phyloP scores from a whole-genome alignment of 129 eudicot genomes.

The Saposhnikovia divaricata region DNA sequence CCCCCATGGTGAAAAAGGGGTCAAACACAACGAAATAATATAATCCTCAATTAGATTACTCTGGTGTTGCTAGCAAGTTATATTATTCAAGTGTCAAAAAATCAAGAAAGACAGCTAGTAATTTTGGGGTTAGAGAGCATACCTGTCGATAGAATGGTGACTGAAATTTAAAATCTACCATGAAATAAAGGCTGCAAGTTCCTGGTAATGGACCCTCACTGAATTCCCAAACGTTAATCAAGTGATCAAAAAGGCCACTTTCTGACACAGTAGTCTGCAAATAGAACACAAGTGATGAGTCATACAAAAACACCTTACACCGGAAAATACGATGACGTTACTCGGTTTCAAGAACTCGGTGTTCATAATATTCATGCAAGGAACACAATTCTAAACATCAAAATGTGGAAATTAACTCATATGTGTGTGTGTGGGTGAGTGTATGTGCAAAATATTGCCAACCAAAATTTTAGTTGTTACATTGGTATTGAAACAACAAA shows the following conservation, averaged over 20 bases:
- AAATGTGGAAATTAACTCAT: neutral
- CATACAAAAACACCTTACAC: neutral
- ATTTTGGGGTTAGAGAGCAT: neutral
- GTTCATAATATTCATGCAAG: neutral
- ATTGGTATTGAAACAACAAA: too few species aligned
- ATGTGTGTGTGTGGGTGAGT: too few species aligned
- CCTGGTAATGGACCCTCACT: conserved; percentile 79
- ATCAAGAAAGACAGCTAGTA: neutral
- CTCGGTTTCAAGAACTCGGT: neutral
- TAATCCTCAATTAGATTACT: neutral
- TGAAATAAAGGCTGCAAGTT: conserved; percentile 64
- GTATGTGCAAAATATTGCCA: too few species aligned
- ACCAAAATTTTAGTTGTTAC: too few species aligned
- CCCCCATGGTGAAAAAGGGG: neutral
- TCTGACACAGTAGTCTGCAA: conserved; percentile 70
- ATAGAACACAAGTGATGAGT: conserved; percentile 12
- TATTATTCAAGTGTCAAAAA: neutral
- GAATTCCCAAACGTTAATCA: conserved; percentile 87
- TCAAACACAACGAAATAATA: neutral
- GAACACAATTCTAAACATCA: neutral
- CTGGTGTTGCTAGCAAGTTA: neutral
- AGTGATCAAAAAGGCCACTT: conserved; percentile 72
- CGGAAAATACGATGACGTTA: neutral
- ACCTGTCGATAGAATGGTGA: conserved; percentile 91
- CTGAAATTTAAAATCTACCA: conserved; percentile 81